A percentile compares a stretch with the other conserved stretches of the same genome.
Conservation (phyloP, 1,284 basidiomycete species). For the Ustilago tritici region DNA sequence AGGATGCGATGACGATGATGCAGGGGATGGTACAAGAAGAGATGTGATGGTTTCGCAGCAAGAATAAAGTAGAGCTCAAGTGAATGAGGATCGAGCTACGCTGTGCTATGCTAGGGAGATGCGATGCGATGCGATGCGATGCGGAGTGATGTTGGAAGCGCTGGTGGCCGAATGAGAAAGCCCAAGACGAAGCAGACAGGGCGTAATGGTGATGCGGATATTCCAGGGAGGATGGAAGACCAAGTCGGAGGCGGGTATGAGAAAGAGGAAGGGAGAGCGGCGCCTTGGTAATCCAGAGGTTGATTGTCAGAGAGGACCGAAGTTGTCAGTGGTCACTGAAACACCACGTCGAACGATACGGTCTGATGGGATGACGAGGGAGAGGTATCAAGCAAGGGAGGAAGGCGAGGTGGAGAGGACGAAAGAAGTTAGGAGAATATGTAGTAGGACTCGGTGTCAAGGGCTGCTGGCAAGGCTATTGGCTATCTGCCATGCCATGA, state of each 20-base stretch:
- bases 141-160: not conserved
- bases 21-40: not conserved
- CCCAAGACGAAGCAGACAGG: constrained; percentile 12
- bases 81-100: not conserved
- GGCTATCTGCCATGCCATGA: constrained; percentile 1
- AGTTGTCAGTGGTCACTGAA: constrained; percentile 23
- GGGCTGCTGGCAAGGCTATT: not conserved
- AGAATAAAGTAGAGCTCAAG: not conserved
- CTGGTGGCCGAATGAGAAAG: constrained; percentile 3
- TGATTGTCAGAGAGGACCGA: not conserved
- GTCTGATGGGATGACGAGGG: constrained; percentile 10
- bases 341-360: constrained; percentile 28
- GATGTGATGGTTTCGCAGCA: not conserved
- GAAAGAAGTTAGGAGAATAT: constrained; percentile 21
- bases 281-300: not conserved
- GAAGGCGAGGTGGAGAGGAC: not conserved
- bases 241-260: not conserved
- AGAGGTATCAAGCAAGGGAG: not conserved
- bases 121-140: constrained; percentile 28
- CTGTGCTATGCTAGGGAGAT: constrained; percentile 18
- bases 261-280: not conserved
- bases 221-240: constrained; percentile 1
- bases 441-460: constrained; percentile 15
- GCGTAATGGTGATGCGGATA: not conserved
- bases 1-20: constrained; percentile 10